Percentiles rank a stretch among this genome's conserved stretches.
phyloP scores from a whole-genome alignment of 2,329 filamentous ascomycete species.

The Tolypocladium tundrense region DNA sequence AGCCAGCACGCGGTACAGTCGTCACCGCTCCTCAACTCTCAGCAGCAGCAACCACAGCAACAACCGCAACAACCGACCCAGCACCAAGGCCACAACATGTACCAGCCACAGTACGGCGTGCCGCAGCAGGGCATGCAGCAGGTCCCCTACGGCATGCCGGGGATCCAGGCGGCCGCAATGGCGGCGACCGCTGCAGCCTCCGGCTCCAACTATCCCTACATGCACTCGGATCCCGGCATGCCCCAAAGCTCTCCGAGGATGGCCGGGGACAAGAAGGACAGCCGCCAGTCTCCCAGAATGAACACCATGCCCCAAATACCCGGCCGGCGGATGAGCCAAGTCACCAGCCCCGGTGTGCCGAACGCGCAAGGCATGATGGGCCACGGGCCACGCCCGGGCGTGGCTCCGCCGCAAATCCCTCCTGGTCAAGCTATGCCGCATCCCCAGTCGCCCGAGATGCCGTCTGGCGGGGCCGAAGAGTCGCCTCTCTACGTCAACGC shows the following conservation, averaged over 20 bases:
- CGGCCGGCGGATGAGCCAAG: slow-evolving; percentile 63
- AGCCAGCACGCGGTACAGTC: slow-evolving; percentile 59
- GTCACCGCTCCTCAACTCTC: slow-evolving; percentile 71
- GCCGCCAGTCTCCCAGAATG: slow-evolving; percentile 70
- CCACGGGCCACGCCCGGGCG: slow-evolving; percentile 44
- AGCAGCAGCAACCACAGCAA: slow-evolving; percentile 42
- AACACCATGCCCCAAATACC: slow-evolving; percentile 50
- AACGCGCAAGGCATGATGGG: slow-evolving; percentile 69
- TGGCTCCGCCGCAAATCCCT: slow-evolving; percentile 48
- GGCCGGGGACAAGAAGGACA: slow-evolving; percentile 57
- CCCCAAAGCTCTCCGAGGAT: slow-evolving; percentile 69
- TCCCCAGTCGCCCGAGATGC: slow-evolving; percentile 70
- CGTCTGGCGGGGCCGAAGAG: slow-evolving; percentile 66
- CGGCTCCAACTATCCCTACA: slow-evolving; percentile 65
- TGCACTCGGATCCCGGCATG: slow-evolving; percentile 59
- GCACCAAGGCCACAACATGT: slow-evolving; percentile 55
- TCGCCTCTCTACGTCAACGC: slow-evolving; percentile 96
- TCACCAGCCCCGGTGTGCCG: slow-evolving; percentile 63
- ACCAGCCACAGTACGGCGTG: slow-evolving; percentile 68
- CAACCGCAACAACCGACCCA: slow-evolving; percentile 16
- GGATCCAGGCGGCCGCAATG: slow-evolving; percentile 86
- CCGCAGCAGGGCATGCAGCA: slow-evolving; percentile 61
- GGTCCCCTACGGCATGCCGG: slow-evolving; percentile 60
- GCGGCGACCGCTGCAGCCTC: slow-evolving; percentile 84
- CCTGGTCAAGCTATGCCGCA: slow-evolving; percentile 56